Base-by-base conservation (phyloP, 108 stramenopile genomes). In the Discostella pseudostelligera region DNA sequence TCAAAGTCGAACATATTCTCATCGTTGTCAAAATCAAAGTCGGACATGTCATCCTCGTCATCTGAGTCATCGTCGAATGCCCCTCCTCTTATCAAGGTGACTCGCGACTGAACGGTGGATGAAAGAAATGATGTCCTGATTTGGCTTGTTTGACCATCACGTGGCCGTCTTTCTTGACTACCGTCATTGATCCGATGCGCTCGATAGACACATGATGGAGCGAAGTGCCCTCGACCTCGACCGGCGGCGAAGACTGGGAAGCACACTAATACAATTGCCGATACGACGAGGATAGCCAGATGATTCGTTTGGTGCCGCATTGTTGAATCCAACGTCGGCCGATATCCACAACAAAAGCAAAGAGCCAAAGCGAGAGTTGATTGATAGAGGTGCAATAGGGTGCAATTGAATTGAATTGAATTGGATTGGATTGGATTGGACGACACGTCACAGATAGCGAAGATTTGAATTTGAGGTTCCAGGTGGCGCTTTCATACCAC, bases 21-120 rank as follows among this genome's bases (percentile, higher is more conserved):
- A 14, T 47, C 74, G 24, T 67, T 76, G 51, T 87, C 86, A 36
- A 88, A 76, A 58, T 72, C 81, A 69, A 89, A 87, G 20, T 79
- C 62, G 25, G 82, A 85, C 11, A 84, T 81, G 48, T 86, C 85
- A 25, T 67, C 75, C 36, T 59, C 64, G 36, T 81, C 81, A 36
- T 74, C 50, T 22, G 83, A 81, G 25, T 69, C 76, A 36, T 84
- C 86, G n/a, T 74, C 62, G 35, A 59, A 45, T 44, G 74, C 63
- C n/a, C 81, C 81, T 57, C 81, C 81, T 28, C 81, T 62, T 21
- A 79, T 62, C 14, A 44, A 17, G 53, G 36, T 8, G 21, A 62
- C 21, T 3, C 42, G 60, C 11, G 32, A 62, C 17, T 42, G 39
- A 13, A 46, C 10, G 10, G 36, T 3, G 14, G 48, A 19, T 20